Base-by-base conservation (phyloP, 495 filamentous ascomycete species). In the Letharia lupina region DNA sequence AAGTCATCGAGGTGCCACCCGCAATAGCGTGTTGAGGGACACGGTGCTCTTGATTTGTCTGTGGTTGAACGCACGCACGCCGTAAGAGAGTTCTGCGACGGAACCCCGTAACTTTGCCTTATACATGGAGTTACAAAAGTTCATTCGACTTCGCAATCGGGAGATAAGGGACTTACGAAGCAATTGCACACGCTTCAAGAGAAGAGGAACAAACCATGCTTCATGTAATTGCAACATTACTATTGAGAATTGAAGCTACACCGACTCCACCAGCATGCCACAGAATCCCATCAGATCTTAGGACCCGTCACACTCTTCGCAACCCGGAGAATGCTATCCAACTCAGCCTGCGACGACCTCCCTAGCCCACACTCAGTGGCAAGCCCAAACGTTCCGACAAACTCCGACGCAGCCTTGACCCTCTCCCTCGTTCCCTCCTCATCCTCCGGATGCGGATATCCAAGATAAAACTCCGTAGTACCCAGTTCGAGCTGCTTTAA, bases 361-460 rank as follows among this genome's bases (percentile, higher is more conserved):
- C 78, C 80, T 58, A 76, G 71, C 35, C 79, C 77, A 64, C 80
- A 82, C 69, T 80, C 80, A 1, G 77, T 79, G 15, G 72, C 69
- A 48, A 81, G 71, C 23, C 78, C 76, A 68, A 79, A 78, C 4
- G 61, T 65, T 47, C 69, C 64, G 2, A 52, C 62, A n/a, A 75
- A 61, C 31, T 60, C 67, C n/a, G 58, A 66, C 11, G 78, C 78
- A 4, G 69, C 70, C 47, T 76, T 62, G 65, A 80, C 75, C 50
- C 75, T 68, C 63, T 73, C 69, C 59, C 70, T 72, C 5, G 75
- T 79, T 12, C 78, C 77, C n/a, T 71, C 67, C 23, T 72, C 69
- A 61, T 81, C 77, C 58, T 77, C 63, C 8, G 75, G 67, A 70
- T 81, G 79, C 31, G 78, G 71, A 18, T 80, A 52, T 4, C 79